Percentiles rank a stretch among this genome's conserved stretches.
These are phyloP conservation scores for Saturnispora ahearnii DNA, from an alignment of 805 yeast genomes.

Conservation along the genomic window DNA sequence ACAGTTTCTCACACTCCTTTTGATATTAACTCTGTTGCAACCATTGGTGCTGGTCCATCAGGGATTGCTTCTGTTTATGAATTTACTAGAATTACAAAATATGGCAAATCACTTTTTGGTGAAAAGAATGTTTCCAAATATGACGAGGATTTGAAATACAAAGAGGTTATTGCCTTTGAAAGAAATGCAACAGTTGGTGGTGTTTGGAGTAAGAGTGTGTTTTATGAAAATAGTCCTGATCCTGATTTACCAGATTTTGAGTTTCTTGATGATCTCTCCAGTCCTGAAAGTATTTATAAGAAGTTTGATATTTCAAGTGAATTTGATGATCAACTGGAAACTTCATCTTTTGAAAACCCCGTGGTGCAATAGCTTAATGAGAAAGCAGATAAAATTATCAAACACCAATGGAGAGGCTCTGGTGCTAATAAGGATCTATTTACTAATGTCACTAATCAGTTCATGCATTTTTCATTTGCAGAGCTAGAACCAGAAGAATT, in stretches of 20 bases:
- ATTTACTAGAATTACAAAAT: slow-evolving; percentile 23
- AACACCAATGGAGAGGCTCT: slow-evolving; percentile 31
- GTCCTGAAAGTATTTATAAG: slow-evolving; percentile 9
- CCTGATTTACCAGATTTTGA: slow-evolving; percentile 18
- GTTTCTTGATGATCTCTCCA: not conserved
- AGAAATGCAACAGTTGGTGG: slow-evolving; percentile 34
- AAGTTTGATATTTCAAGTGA: slow-evolving; percentile 6
- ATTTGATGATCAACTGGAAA: slow-evolving; percentile 18
- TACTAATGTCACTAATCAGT: slow-evolving; percentile 35
- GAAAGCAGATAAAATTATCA: not conserved
- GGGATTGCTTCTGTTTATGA: slow-evolving; percentile 32
- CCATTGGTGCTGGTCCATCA: slow-evolving; percentile 37
- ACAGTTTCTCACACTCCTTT: slow-evolving; percentile 3
- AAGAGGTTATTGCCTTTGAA: slow-evolving; percentile 32
- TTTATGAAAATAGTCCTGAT: slow-evolving; percentile 14
- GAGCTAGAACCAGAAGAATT: slow-evolving; percentile 9
- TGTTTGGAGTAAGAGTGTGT: slow-evolving; percentile 27
- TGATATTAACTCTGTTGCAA: slow-evolving; percentile 24
- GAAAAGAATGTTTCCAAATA: slow-evolving; percentile 6
- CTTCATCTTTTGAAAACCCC: slow-evolving; percentile 30
- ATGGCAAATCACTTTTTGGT: slow-evolving; percentile 22
- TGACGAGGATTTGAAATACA: slow-evolving; percentile 21
- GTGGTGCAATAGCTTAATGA: slow-evolving; percentile 3
- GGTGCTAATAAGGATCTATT: slow-evolving; percentile 32
- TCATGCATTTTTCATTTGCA: slow-evolving; percentile 33